These are phyloP conservation scores for Spiraea crenata DNA, from an alignment of 331 rosid species.

Conservation along the genomic window DNA sequence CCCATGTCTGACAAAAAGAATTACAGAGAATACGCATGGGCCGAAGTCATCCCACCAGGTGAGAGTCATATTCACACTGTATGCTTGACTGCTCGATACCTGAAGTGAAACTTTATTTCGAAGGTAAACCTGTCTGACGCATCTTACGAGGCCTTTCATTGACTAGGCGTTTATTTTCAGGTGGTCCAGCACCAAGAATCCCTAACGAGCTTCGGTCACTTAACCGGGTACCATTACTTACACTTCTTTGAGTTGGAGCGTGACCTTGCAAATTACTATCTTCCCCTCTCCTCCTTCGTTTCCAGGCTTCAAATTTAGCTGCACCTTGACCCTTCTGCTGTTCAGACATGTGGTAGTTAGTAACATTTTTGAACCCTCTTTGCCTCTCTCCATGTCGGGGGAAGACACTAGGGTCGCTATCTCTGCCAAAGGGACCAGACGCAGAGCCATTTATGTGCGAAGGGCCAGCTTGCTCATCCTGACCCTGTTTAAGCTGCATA, in stretches of 20 bases:
- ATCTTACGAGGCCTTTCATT: slow-evolving; percentile 63
- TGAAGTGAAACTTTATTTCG: slow-evolving; percentile 61
- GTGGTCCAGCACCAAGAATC: slow-evolving; percentile 97
- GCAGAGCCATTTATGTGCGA: slow-evolving; percentile 62
- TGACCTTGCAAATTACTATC: slow-evolving; percentile 57
- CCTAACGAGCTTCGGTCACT: slow-evolving; percentile 83
- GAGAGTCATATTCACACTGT: slow-evolving; percentile 29
- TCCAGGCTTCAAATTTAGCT: slow-evolving; percentile 87
- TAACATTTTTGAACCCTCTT: slow-evolving; percentile 51
- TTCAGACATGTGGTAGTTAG: slow-evolving; percentile 50
- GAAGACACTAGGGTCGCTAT: slow-evolving; percentile 46
- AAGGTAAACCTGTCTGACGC: slow-evolving; percentile 63
- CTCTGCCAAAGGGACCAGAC: slow-evolving; percentile 57
- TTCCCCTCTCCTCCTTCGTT: slow-evolving; percentile 78
- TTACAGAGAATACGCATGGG: slow-evolving; percentile 64
- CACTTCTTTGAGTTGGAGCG: slow-evolving; percentile 55
- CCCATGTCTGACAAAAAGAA: slow-evolving; percentile 63
- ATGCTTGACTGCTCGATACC: slow-evolving; percentile 40
- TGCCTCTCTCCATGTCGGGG: slow-evolving; percentile 51
- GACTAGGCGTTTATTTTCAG: slow-evolving; percentile 58
- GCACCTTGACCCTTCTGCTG: slow-evolving; percentile 49
- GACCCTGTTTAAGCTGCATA: slow-evolving; percentile 83
- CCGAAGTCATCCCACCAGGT: slow-evolving; percentile 39
- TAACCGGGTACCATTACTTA: slow-evolving; percentile 47
- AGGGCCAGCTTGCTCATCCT: slow-evolving; percentile 73